phyloP scores from a whole-genome alignment of 2,329 filamentous ascomycete genomes.

The Calonectria pauciramosa region DNA sequence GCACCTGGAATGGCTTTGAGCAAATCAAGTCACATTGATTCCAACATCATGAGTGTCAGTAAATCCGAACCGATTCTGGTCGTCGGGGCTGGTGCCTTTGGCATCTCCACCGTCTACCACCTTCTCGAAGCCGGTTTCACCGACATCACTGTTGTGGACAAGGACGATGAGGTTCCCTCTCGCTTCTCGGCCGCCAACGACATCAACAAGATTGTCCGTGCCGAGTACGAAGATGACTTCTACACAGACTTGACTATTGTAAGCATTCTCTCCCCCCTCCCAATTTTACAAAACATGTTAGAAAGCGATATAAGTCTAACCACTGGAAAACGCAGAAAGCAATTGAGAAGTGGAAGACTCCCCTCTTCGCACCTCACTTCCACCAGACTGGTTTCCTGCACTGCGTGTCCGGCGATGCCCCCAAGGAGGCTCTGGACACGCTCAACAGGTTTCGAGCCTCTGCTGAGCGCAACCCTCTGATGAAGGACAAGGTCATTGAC shows the following conservation, averaged over 20 bases:
- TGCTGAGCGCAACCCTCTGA: conserved; percentile 55
- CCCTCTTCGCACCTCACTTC: conserved; percentile 67
- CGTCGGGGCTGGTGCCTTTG: conserved; percentile 63
- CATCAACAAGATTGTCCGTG: conserved; percentile 72
- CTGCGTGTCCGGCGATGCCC: conserved; percentile 61
- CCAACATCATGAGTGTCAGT: conserved; percentile 34
- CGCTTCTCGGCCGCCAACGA: conserved; percentile 68
- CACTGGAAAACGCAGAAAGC: conserved; percentile 53
- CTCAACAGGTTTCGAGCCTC: conserved; percentile 57
- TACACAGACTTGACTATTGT: conserved; percentile 69
- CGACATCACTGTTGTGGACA: conserved; percentile 63
- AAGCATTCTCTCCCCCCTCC: too few relatives aligned
- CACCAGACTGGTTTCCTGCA: conserved; percentile 59
- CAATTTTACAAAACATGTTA: too few relatives aligned
- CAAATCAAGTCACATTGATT: background rate
- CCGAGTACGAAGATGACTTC: conserved; percentile 70
- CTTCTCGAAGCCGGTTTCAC: conserved; percentile 59
- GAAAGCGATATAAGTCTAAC: background rate
- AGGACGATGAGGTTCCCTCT: conserved; percentile 56
- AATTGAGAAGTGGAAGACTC: conserved; percentile 64
- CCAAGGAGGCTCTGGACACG: conserved; percentile 61
- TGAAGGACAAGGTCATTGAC: conserved; percentile 55
- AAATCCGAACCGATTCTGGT: conserved; percentile 50
- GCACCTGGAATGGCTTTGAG: background rate
- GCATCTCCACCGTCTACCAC: conserved; percentile 63